These are phyloP conservation scores for Botrytis squamosa DNA, from an alignment of 2,329 filamentous ascomycete genomes.

Conservation along the genomic window DNA sequence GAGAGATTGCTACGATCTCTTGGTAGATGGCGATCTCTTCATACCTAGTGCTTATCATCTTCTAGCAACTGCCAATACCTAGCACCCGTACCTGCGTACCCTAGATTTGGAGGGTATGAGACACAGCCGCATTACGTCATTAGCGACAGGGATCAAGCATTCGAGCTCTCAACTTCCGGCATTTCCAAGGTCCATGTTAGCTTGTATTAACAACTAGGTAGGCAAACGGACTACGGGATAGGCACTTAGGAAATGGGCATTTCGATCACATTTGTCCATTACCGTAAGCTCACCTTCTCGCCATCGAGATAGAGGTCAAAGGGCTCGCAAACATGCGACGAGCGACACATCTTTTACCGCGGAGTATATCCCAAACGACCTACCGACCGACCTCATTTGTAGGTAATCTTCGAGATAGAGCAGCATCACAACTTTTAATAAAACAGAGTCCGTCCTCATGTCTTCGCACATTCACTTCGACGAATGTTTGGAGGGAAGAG, in stretches of 20 bases:
- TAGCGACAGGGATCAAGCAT: background rate
- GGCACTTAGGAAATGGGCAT: background rate
- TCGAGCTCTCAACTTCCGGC: background rate
- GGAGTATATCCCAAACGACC: conserved; percentile 4
- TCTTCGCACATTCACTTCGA: conserved; percentile 7
- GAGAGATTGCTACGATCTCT: background rate
- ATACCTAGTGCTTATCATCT: background rate
- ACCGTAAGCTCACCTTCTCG: background rate
- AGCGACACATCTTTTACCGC: conserved; percentile 17
- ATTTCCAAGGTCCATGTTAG: background rate
- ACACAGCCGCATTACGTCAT: conserved; percentile 4
- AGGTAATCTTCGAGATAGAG: conserved; percentile 6
- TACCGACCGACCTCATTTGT: background rate
- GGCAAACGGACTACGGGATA: background rate
- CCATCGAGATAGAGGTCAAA: background rate
- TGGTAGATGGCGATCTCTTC: too few relatives aligned
- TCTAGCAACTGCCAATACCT: too few relatives aligned
- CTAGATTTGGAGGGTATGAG: background rate
- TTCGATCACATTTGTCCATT: background rate
- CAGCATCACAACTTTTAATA: background rate
- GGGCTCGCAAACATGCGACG: conserved; percentile 9
- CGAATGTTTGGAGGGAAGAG: conserved; percentile 1
- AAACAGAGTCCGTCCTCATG: background rate
- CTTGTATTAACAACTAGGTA: background rate
- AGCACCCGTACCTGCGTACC: background rate